Evolutionary conservation across 2,329 filamentous ascomycete species (phyloP), one percentile per base, ranked within the genome.

Genomic region (Dactylellina parvicollis): DNA sequence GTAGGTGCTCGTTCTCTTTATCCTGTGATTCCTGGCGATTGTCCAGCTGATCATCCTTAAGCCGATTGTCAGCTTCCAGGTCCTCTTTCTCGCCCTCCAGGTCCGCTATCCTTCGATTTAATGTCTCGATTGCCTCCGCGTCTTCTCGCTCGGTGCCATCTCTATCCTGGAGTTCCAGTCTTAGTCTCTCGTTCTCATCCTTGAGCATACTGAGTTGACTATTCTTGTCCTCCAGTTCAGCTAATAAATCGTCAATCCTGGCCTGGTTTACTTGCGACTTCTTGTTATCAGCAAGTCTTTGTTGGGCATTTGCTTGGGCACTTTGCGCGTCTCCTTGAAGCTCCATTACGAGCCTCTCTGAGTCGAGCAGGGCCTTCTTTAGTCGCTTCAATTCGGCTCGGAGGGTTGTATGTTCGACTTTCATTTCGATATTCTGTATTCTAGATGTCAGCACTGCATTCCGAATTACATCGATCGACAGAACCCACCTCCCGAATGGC

Each of bases 371-470:
- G 40, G 90, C 89, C 80, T 96, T 98, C 80, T 91, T 91, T 82
- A 94, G 95, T 76, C 89, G 88, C 76, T 90, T 88, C 16, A 99
- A 85, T 77, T 99, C 95, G 72, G 89, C 87, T 79, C 95, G 89
- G 87, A 98, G 90, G 0, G 92, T 94, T 72, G 96, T 87, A 79
- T 92, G 92, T 81, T 95, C 90, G 69, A 96, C 92, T 81, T 98
- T 98, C 61, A 99, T 87, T 76, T 96, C 93, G 2, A 95, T 96
- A 79, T 99, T 99, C 81, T 99, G 28, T 8, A 44, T 38, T 9
- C 2, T 14, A 4, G 44, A 12, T 24, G 32, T 70, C 28, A 70
- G 60, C 9, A n/a, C 10, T 3, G 30, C 3, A 16, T 28, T 12
- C 18, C 28, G 32, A 10, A 22, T 22, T 24, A 40, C 24, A 14